Evolutionary conservation across 306 rosid genomes (phyloP).

Genomic region (Fagus sylvatica): DNA sequence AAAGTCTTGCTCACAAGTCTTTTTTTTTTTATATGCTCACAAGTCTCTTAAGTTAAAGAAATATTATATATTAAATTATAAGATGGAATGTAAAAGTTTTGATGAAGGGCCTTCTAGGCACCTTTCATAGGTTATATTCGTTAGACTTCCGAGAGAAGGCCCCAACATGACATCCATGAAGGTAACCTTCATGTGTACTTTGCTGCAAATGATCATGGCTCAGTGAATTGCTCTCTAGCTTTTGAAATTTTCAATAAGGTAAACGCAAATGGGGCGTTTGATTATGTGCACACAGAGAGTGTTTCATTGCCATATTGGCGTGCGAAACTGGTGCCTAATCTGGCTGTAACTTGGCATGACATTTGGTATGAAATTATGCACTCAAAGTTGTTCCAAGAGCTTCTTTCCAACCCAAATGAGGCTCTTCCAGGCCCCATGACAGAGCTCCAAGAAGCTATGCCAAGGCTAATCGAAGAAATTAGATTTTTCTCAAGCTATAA

Average conservation of each 20-base stretch:
- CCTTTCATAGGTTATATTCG: too few species aligned
- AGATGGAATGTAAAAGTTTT: too few species aligned
- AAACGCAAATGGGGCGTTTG: conserved; percentile 20
- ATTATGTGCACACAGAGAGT: conserved; percentile 29
- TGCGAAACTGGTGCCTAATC: conserved; percentile 26
- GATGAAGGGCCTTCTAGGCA: too few species aligned
- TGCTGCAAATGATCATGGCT: conserved; percentile 31
- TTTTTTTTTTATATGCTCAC: too few species aligned
- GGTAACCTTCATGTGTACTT: conserved; percentile 32
- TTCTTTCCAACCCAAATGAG: conserved; percentile 18
- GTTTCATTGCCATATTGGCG: conserved; percentile 36
- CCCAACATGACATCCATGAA: conserved; percentile 25
- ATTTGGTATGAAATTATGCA: conserved; percentile 36
- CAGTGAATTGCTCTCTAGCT: conserved; percentile 27
- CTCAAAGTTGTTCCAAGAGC: conserved; percentile 34
- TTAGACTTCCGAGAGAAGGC: conserved; percentile 26
- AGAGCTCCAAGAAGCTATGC: conserved; percentile 33
- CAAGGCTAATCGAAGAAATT: conserved; percentile 26
- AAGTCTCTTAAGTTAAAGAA: too few species aligned
- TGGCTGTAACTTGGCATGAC: conserved; percentile 34
- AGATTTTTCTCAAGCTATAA: conserved; percentile 25
- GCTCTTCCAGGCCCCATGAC: not conserved
- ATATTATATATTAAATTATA: too few species aligned
- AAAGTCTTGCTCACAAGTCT: too few species aligned
- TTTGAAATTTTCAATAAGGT: conserved; percentile 21